phyloP scores from a whole-genome alignment of 306 rosid genomes.

The Corylus avellana region DNA sequence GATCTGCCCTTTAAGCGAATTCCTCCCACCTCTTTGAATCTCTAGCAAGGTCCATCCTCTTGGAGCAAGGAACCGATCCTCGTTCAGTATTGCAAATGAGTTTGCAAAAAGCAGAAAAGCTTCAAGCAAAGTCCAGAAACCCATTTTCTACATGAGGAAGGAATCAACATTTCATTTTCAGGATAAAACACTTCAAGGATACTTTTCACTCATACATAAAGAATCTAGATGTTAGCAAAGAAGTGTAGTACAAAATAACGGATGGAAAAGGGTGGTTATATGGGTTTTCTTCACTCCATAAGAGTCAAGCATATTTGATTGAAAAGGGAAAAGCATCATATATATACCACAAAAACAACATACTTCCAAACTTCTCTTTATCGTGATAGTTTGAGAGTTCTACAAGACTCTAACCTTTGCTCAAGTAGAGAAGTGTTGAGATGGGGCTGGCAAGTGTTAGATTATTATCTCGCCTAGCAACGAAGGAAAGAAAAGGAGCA shows the following conservation, averaged over 20 bases:
- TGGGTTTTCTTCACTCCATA: no score
- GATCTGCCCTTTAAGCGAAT: conserved; percentile 65
- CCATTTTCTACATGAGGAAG: conserved; percentile 49
- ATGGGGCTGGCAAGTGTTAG: background rate
- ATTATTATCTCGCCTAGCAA: background rate
- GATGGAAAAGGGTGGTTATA: no score
- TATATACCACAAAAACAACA: background rate
- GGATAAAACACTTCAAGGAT: background rate
- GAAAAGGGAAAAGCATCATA: background rate
- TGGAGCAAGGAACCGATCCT: conserved; percentile 74
- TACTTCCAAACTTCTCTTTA: background rate
- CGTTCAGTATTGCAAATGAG: conserved; percentile 83
- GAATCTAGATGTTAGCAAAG: no score
- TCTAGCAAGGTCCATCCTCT: conserved; percentile 82
- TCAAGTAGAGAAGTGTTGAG: background rate
- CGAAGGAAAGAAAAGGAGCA: background rate
- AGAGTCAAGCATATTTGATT: background rate
- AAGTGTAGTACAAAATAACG: no score
- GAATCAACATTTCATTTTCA: conserved; percentile 15
- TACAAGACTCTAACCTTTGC: no score
- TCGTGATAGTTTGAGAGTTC: background rate
- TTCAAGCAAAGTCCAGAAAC: conserved; percentile 68
- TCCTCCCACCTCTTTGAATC: conserved; percentile 52
- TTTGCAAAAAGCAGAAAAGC: conserved; percentile 73
- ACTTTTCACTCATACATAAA: background rate